Evolutionary conservation across 495 filamentous ascomycete species (phyloP), one percentile per base, ranked within the genome.

Genomic region (Annulohypoxylon moriforme): DNA sequence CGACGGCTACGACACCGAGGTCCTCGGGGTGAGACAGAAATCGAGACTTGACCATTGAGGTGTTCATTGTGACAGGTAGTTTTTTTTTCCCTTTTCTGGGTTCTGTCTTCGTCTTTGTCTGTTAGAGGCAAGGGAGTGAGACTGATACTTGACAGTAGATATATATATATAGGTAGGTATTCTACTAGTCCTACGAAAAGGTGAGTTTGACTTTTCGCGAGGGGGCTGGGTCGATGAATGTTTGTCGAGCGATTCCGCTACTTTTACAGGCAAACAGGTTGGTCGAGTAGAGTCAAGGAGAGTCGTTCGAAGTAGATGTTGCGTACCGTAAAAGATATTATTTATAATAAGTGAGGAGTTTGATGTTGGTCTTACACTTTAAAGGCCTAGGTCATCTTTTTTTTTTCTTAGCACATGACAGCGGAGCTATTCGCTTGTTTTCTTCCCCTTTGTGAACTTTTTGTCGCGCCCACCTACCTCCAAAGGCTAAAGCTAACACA

Each of bases 1-100:
- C 95, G 18, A 98, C 96, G 27, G 95, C 94, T 40, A 98, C 93
- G 56, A 99, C 86, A 63, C 96, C 96, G 60, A 99, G 87, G 70
- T 98, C 89, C 77, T 91, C 84, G 56, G 88, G 85, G 68, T 89
- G 83, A 68, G 89, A 81, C 67, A 99, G 92, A 83, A 97, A 99
- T 72, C 91, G 93, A 74, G 93, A 90, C 63, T 85, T 74, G 70
- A 97, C 87, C 56, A 91, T 92, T 2, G 93, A 89, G 16, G 93
- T 93, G 68, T 78, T 80, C 75, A 82, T 77, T 50, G 60, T 78
- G 16, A 40, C 38, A 38, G 20, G 33, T 33, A 50, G 22, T 14
- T 20, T 49, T 25, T 18, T 44, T 18, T 22, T 22, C 20, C 10
- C 18, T 3, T 50, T 14, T 27, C 18, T 13, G 22, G 10, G 20